Base-by-base conservation (phyloP, 2,329 filamentous ascomycete species). In the Fusarium pseudonygamai region DNA sequence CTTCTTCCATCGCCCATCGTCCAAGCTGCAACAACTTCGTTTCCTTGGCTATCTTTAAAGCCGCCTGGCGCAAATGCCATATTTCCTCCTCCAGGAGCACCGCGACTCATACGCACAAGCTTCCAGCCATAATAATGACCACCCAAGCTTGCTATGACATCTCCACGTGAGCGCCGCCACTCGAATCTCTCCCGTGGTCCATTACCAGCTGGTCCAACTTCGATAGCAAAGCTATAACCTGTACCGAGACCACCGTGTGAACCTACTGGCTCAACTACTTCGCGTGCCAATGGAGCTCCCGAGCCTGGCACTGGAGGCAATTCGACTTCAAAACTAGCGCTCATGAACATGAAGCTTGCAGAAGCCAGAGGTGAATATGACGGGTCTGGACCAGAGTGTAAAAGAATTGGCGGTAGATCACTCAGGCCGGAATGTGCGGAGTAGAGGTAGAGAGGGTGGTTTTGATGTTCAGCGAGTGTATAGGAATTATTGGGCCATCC, bases 11-110 rank as follows among this genome's bases (percentile, higher is more conserved):
- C 60, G 4, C 62, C 60, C 61, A 60, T 62, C 2, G 73, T 59
- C 75, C 76, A 78, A 15, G 73, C 72, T 6, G 76, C 76, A 15
- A 78, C 76, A 20, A 78, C 62, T 40, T 78, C 76, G 16, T 70
- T 58, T 13, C 75, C 76, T 22, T 59, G 63, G 12, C 71, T 76
- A 22, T 73, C 72, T 32, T 37, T 62, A 12, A 72, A 70, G 6
- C 66, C 69, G 32, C 71, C 71, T 6, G 61, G 58, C 14, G 60
- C 50, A 49, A 75, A 69, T 6, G 49, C 52, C 46, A 52, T n/a
- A 11, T 63, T 59, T 24, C 56, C 72, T 34, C 65, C 71, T 3
- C 69, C 65, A 11, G 68, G 67, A 22, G 72, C 57, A n/a, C 64
- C 64, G 7, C 42, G 59, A 7, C 56, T 57, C 30, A 77, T 43